Percentiles rank a stretch among this genome's conserved stretches.
Evolutionary conservation across 2,329 filamentous ascomycete species (phyloP).

Genomic region (Claviceps sp.): DNA sequence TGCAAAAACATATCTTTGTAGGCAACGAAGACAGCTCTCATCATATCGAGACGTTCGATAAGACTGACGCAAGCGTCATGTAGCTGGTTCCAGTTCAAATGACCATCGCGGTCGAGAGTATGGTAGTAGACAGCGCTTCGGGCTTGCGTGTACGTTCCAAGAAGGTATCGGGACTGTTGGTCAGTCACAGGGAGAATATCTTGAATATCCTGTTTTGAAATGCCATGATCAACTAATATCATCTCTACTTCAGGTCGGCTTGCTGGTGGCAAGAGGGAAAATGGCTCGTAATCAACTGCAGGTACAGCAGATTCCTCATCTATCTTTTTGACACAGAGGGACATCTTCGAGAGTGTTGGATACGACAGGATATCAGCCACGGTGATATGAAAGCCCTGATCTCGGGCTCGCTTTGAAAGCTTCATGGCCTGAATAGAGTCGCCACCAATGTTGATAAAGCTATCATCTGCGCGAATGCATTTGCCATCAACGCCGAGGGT

Average conservation of each 20-base stretch:
- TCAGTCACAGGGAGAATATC: constrained; percentile 1
- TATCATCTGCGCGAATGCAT: constrained; percentile 4
- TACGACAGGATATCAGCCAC: constrained; percentile 1
- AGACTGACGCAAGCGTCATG: not conserved
- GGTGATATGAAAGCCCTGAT: not conserved
- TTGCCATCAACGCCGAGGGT: not conserved
- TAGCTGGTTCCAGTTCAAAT: not conserved
- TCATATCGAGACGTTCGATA: constrained; percentile 1
- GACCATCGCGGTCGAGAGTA: not conserved
- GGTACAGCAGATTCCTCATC: not conserved
- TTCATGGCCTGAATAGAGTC: constrained; percentile 8
- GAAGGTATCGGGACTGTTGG: constrained; percentile 3
- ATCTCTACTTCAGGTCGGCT: not conserved
- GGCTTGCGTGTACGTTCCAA: constrained; percentile 1
- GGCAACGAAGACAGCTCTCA: constrained; percentile 2
- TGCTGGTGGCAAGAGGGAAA: constrained; percentile 1
- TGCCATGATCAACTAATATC: not conserved
- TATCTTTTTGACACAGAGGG: not conserved
- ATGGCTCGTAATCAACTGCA: not conserved
- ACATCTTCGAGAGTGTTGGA: not conserved
- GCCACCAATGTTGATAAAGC: constrained; percentile 7
- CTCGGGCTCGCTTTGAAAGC: not conserved
- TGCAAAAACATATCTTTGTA: constrained; percentile 3
- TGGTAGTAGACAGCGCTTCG: constrained; percentile 3
- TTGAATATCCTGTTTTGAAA: not conserved